These are phyloP conservation scores for Tubosaeta sp. DNA, from an alignment of 768 basidiomycete genomes.

Conservation along the genomic window DNA sequence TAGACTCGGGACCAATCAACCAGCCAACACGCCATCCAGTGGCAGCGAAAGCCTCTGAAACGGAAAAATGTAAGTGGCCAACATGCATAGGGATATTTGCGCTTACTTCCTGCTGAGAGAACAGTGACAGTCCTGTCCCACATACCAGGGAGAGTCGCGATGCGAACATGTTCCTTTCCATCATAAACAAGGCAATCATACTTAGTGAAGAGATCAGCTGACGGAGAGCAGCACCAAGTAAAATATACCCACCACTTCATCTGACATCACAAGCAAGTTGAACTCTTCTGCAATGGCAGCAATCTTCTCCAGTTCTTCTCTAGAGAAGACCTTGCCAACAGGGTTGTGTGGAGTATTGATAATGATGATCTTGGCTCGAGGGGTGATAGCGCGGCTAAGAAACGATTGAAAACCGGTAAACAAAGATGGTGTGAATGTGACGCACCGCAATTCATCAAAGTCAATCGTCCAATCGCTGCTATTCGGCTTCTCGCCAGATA, in stretches of 20 bases:
- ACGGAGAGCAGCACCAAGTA: not conserved
- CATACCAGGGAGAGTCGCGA: conserved; percentile 95
- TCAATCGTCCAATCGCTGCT: conserved; percentile 86
- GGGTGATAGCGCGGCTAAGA: conserved; percentile 71
- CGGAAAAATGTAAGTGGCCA: not conserved
- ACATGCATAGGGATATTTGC: not conserved
- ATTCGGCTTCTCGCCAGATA: conserved; percentile 43
- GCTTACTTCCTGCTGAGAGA: conserved; percentile 89
- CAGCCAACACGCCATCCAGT: conserved; percentile 98
- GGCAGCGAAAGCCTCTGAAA: conserved; percentile 89
- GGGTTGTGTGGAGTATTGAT: conserved; percentile 98
- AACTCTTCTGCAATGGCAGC: conserved; percentile 87
- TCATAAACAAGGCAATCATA: conserved; percentile 94
- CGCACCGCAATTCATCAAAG: conserved; percentile 79
- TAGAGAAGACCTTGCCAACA: conserved; percentile 94
- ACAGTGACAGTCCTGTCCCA: conserved; percentile 98
- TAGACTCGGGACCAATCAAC: conserved; percentile 82
- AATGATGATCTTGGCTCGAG: conserved; percentile 91
- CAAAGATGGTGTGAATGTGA: not conserved
- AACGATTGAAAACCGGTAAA: conserved; percentile 3
- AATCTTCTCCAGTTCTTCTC: conserved; percentile 76
- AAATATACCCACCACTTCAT: conserved; percentile 78
- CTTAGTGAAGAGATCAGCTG: conserved; percentile 34
- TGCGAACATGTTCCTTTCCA: conserved; percentile 82
- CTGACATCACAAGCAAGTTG: conserved; percentile 88